Evolutionary conservation across 2,329 filamentous ascomycete genomes (phyloP), one percentile per base, ranked within the genome.

Genomic region (Blumeria hordei): DNA sequence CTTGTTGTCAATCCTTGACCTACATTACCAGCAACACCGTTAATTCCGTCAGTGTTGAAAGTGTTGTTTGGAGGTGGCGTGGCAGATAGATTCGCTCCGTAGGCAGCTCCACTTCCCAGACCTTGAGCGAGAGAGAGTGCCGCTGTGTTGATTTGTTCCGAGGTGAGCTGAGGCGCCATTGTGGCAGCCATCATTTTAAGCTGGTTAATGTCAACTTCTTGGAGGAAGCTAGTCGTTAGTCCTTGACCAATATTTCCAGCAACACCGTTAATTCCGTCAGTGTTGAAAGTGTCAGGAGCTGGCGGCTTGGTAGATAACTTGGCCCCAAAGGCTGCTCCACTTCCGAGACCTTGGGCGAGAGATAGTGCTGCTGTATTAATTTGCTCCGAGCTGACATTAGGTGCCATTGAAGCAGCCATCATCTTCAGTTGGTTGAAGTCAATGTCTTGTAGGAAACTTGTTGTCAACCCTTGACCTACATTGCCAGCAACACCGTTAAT

Each of bases 21-120:
- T 50, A 58, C 36, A 50, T 55, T 57, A 1, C 57, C 57, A 32
- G 54, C 57, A n/a, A 56, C 54, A 28, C 53, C 57, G 45, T 28
- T 50, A 11, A 58, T 34, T 36, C 57, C 57, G 21, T 49, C 36
- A 12, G 33, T 34, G 41, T 56, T 55, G 4, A 28, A 28, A 28
- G 21, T 28, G 21, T 28, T 28, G 21, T 28, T 28, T 16, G 43
- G 44, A 21, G 50, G 35, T 7, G 21, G 52, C 28, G 51, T 41
- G 11, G 41, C 33, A 50, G 56, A 55, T 9, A 59, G 36, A 12
- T 54, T 49, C 33, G 58, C 32, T 3, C 56, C 55, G 10, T 37
- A 35, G 14, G 58, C 54, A 10, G 58, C 56, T 36, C 58, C 58
- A 34, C 53, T 55, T 35, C 57, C 57, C 10, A 58, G 36, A 35